Conservation (phyloP, 108 stramenopile genomes). For the Nitzschia sp. region DNA sequence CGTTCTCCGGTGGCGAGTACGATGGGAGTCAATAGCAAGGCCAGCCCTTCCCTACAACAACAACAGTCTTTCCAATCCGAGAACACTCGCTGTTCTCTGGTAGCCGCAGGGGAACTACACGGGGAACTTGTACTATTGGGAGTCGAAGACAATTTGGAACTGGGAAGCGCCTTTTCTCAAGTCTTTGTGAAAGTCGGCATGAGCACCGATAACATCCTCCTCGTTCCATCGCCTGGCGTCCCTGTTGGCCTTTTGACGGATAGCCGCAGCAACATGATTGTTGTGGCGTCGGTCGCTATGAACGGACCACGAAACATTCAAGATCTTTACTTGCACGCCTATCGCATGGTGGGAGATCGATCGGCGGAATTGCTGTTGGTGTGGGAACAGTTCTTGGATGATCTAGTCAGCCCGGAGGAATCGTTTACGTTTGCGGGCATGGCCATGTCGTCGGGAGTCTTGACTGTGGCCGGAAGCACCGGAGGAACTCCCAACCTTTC, state of each 20-base stretch:
- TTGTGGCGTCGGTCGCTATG: not conserved
- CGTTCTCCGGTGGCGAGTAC: no score
- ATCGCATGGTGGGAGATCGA: not conserved
- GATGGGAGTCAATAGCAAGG: no score
- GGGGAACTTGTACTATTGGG: not conserved
- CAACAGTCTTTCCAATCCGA: no score
- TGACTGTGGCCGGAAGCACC: not conserved
- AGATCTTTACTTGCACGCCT: not conserved
- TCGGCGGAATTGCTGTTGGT: not conserved
- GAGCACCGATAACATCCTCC: not conserved
- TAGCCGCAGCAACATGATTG: not conserved
- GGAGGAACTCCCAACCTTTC: not conserved
- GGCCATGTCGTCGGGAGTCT: not conserved
- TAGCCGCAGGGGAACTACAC: no score
- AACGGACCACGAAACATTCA: no score
- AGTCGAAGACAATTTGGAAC: not conserved
- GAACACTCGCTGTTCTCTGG: no score
- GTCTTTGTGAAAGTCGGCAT: not conserved
- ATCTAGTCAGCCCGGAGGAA: not conserved
- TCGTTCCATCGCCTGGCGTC: not conserved
- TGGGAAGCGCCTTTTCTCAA: not conserved
- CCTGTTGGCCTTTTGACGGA: not conserved
- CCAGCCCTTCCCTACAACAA: no score
- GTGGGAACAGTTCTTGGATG: not conserved
- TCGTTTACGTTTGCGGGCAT: not conserved